These are phyloP conservation scores for Oryza rufipogon DNA, from an alignment of 176 grass and related monocot species.

Conservation along the genomic window DNA sequence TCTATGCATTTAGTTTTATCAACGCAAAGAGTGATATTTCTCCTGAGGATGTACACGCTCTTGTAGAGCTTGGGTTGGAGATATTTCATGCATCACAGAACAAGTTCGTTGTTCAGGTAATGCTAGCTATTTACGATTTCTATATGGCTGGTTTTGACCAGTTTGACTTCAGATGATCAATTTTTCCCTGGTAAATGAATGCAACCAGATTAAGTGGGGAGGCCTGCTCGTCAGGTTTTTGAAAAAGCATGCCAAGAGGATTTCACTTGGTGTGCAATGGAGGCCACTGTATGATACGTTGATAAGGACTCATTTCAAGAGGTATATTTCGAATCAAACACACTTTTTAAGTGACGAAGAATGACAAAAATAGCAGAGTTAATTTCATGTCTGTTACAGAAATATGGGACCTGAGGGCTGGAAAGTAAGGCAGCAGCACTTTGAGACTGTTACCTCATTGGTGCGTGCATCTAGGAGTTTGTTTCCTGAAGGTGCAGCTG, in stretches of 20 bases:
- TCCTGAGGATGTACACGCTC: slow-evolving; percentile 66
- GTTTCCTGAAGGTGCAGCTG: slow-evolving; percentile 82
- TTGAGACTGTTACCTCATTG: slow-evolving; percentile 78
- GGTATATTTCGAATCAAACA: slow-evolving; percentile 42
- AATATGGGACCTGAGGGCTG: slow-evolving; percentile 98
- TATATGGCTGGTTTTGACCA: slow-evolving; percentile 26
- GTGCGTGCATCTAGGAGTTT: slow-evolving; percentile 74
- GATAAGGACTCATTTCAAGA: slow-evolving; percentile 95
- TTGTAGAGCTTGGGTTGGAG: slow-evolving; percentile 79
- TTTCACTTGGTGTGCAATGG: slow-evolving; percentile 77
- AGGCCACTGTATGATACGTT: slow-evolving; percentile 88
- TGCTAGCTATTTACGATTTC: slow-evolving; percentile 2
- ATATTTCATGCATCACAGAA: slow-evolving; percentile 84
- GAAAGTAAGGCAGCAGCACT: slow-evolving; percentile 84
- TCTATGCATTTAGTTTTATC: slow-evolving; percentile 64
- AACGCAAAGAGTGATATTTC: slow-evolving; percentile 94
- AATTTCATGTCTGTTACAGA: slow-evolving; percentile 54
- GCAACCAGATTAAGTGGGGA: slow-evolving; percentile 92
- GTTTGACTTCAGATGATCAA: slow-evolving; percentile 29
- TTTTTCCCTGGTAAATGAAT: slow-evolving; percentile 43
- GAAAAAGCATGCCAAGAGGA: slow-evolving; percentile 76
- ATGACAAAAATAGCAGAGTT: slow-evolving; percentile 3
- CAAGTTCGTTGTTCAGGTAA: slow-evolving; percentile 95
- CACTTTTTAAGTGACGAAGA: neutral
- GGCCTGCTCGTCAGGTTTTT: slow-evolving; percentile 67